Evolutionary conservation across 2,329 filamentous ascomycete genomes (phyloP).

Genomic region (Calycina marina): DNA sequence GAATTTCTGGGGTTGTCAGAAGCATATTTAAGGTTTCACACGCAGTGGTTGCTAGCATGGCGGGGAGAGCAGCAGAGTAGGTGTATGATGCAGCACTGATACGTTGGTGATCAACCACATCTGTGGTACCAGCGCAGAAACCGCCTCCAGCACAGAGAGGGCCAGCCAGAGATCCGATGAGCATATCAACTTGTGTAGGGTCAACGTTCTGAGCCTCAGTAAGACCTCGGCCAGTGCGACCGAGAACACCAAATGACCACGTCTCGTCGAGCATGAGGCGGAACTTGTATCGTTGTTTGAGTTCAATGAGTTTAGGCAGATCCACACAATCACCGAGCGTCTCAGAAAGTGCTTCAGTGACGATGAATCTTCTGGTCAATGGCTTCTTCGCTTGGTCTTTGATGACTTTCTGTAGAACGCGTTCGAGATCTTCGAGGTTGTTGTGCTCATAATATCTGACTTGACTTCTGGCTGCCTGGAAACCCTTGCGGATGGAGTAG

Average conservation of each 20-base stretch:
- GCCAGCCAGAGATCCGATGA: conserved; percentile 81
- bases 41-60: conserved; percentile 87
- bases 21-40: conserved; percentile 80
- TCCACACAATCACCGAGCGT: conserved; percentile 74
- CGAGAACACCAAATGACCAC: conserved; percentile 91
- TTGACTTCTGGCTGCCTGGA: conserved; percentile 82
- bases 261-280: conserved; percentile 95
- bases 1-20: conserved; percentile 72
- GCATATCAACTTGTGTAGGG: conserved; percentile 88
- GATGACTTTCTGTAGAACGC: conserved; percentile 68
- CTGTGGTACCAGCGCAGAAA: conserved; percentile 83
- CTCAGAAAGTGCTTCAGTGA: conserved; percentile 91
- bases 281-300: conserved; percentile 96
- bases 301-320: conserved; percentile 77
- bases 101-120: conserved; percentile 92
- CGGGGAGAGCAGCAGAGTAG: conserved; percentile 86
- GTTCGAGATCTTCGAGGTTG: conserved; percentile 85
- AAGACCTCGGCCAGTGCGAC: conserved; percentile 77
- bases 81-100: conserved; percentile 88
- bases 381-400: conserved; percentile 75
- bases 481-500: conserved; percentile 83
- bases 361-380: conserved; percentile 83
- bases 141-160: conserved; percentile 85
- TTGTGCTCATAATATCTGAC: conserved; percentile 94
- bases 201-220: conserved; percentile 97